Base-by-base conservation (phyloP, 805 yeast species). In the Metschnikowia sp. region DNA sequence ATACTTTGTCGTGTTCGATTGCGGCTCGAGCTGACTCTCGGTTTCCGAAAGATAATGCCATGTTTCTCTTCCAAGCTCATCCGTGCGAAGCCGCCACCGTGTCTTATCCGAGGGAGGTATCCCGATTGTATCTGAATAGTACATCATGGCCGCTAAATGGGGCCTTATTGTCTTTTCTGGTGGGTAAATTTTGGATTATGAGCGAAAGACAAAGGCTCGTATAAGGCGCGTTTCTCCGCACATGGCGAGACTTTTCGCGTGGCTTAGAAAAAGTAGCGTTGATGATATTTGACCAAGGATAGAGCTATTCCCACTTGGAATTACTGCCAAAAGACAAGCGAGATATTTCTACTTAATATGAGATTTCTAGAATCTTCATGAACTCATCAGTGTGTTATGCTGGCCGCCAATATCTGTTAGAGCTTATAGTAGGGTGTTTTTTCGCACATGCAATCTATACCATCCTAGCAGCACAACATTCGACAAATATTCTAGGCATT, bases 21-120 rank as follows among this genome's bases (percentile, higher is more conserved):
- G 92, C 9, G 78, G 76, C 36, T 74, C 78, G 0, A 60, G 51
- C 3, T 51, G 46, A 1, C 65, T 52, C 18, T 77, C 75, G 19
- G 73, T 65, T 31, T 65, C 66, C 0, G 65, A 58, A 10, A 81
- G 56, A 59, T 83, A 92, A 29, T 78, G 83, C 99, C 99, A 92
- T 38, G 78, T 75, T 59, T 88, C 88, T 15, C 86, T 75, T 12
- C 99, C 99, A 11, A 84, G 66, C 32, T 78, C 78, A 50, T 84
- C 84, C 1, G 85, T 78, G 15, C 78, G 63, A 29, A 92, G 73
- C 51, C 95, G 74, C 99, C 99, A 92, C 11, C 79, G 72, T 1
- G 63, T 54, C 2, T 78, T 76, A 52, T 94, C 96, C 0, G 97
- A 86, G 35, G 68, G 73, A 0, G 82, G 82, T 8, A 88, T 60